These are phyloP conservation scores for Microbotryum intermedium DNA, from an alignment of 1,284 basidiomycete genomes.

Conservation along the genomic window DNA sequence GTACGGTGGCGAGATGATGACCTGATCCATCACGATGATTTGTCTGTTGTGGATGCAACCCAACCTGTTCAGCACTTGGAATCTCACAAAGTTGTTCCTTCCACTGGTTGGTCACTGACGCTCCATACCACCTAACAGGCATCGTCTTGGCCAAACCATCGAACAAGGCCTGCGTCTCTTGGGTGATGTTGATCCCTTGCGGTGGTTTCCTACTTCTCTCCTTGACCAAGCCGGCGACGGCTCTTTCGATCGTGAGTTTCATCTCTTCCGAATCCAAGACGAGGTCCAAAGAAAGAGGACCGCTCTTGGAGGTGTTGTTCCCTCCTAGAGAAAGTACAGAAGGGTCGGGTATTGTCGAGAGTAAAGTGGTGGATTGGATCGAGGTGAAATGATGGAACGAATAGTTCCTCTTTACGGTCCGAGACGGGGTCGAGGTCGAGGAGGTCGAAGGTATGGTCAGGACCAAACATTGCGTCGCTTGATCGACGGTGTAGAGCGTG, in stretches of 20 bases:
- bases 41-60: not conserved
- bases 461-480: conserved; percentile 8
- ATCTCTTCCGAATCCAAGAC: not conserved
- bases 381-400: conserved; percentile 16
- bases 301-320: not conserved
- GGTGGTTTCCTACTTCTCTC: not conserved
- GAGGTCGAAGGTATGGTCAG: conserved; percentile 5
- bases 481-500: conserved; percentile 19
- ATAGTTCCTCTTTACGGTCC: not conserved
- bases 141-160: conserved; percentile 22
- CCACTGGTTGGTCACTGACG: no score
- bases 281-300: not conserved
- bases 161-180: conserved; percentile 20
- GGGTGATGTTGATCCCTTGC: conserved; percentile 1
- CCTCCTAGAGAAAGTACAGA: not conserved
- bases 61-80: no score
- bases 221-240: not conserved
- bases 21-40: conserved; percentile 26
- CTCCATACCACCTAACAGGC: conserved; percentile 18
- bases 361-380: conserved; percentile 11
- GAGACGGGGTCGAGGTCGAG: not conserved
- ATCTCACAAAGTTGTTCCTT: no score
- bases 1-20: conserved; percentile 18
- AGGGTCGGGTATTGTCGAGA: conserved; percentile 7
- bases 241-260: conserved; percentile 2